Evolutionary conservation across 495 filamentous ascomycete species (phyloP).

Genomic region (Neurospora sp.): DNA sequence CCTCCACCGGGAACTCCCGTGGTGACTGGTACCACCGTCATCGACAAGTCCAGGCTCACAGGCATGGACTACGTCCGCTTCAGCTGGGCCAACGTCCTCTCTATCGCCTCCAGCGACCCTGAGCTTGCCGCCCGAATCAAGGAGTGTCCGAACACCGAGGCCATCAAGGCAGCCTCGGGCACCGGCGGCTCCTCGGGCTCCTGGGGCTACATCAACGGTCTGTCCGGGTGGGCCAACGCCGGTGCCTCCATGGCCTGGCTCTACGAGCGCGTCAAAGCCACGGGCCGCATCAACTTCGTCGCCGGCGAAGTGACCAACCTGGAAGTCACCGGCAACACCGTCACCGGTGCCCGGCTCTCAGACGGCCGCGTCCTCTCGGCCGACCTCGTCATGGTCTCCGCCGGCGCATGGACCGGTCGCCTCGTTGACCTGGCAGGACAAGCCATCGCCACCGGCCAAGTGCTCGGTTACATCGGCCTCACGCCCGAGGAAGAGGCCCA

Average conservation of each 20-base stretch:
- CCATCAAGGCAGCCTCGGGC: slow-evolving; percentile 37
- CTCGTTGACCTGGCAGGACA: slow-evolving; percentile 73
- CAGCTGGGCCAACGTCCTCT: slow-evolving; percentile 54
- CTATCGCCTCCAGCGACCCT: slow-evolving; percentile 25
- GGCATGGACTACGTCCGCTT: slow-evolving; percentile 55
- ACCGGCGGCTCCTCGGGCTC: slow-evolving; percentile 44
- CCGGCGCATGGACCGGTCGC: slow-evolving; percentile 73
- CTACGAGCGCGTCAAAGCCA: slow-evolving; percentile 39
- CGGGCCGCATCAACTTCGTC: slow-evolving; percentile 52
- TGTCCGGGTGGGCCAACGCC: slow-evolving; percentile 78
- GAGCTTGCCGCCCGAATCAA: slow-evolving; percentile 39
- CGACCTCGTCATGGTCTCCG: slow-evolving; percentile 67
- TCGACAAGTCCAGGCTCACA: slow-evolving; percentile 28
- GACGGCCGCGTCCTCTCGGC: slow-evolving; percentile 48
- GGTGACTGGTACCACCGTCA: slow-evolving; percentile 15
- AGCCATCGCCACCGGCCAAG: slow-evolving; percentile 69
- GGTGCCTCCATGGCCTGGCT: slow-evolving; percentile 59
- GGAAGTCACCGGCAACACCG: slow-evolving; percentile 23
- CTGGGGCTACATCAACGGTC: slow-evolving; percentile 73
- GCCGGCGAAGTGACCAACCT: slow-evolving; percentile 52
- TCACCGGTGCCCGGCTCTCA: slow-evolving; percentile 45
- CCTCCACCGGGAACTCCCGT: not conserved
- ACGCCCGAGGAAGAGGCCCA: slow-evolving; percentile 54
- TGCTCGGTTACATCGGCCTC: slow-evolving; percentile 64
- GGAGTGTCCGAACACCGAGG: slow-evolving; percentile 39